phyloP scores from a whole-genome alignment of 1,284 basidiomycete genomes.

The Ganoderma resinaceum region DNA sequence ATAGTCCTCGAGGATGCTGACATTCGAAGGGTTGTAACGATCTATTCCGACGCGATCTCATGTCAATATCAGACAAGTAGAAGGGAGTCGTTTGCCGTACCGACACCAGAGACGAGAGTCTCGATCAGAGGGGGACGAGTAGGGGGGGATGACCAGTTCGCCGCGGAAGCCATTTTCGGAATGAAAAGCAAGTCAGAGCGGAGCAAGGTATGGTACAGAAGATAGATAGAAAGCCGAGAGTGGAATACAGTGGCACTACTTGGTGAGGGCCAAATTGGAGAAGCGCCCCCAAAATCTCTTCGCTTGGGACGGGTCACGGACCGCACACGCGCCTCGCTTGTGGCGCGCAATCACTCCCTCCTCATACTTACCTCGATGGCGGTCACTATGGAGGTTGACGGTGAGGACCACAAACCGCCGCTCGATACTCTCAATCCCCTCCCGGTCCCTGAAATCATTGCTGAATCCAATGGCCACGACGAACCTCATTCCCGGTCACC shows the following conservation, averaged over 20 bases:
- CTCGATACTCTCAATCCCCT: background rate
- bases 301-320: slow-evolving; percentile 16
- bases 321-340: slow-evolving; percentile 7
- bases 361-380: slow-evolving; percentile 10
- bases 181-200: background rate
- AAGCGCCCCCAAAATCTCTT: slow-evolving; percentile 24
- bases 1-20: slow-evolving; percentile 93
- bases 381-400: slow-evolving; percentile 29
- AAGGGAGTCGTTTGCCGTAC: slow-evolving; percentile 52
- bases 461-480: slow-evolving; percentile 1
- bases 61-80: background rate
- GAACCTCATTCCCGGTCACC: slow-evolving; percentile 6
- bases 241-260: too few species aligned
- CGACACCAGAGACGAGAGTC: slow-evolving; percentile 90
- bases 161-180: slow-evolving; percentile 45
- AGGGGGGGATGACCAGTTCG: slow-evolving; percentile 72
- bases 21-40: slow-evolving; percentile 95
- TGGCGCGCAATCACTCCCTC: slow-evolving; percentile 3
- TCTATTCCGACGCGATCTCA: slow-evolving; percentile 53
- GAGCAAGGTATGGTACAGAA: slow-evolving; percentile 6
- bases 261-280: background rate
- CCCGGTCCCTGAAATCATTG: background rate
- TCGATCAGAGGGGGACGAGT: slow-evolving; percentile 87
- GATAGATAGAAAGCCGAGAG: background rate
- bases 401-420: slow-evolving; percentile 22